Evolutionary conservation across 2,329 filamentous ascomycete genomes (phyloP).

Genomic region (Aspergillus pseudonomiae): DNA sequence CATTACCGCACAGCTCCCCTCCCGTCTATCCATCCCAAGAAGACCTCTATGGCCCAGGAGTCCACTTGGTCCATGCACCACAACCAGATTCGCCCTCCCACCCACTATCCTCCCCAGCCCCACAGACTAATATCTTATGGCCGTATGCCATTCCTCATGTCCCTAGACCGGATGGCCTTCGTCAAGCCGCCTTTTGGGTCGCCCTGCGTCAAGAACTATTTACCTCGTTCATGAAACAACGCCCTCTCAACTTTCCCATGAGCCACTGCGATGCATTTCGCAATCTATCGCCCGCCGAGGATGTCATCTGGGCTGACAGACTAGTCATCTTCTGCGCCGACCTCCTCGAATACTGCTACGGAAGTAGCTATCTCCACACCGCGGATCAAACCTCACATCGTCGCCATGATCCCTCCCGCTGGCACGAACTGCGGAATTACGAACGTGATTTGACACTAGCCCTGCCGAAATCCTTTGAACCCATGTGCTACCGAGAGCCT

Average conservation of each 20-base stretch:
- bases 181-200: conserved; percentile 51
- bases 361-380: conserved; percentile 18
- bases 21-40: neutral
- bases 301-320: conserved; percentile 48
- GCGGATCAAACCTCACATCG: neutral
- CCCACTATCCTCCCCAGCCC: neutral
- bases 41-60: neutral
- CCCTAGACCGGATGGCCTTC: conserved; percentile 31
- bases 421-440: conserved; percentile 1
- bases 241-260: conserved; percentile 41
- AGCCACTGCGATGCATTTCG: conserved; percentile 42
- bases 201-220: conserved; percentile 55
- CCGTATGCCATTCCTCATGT: neutral
- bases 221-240: conserved; percentile 48
- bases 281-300: conserved; percentile 36
- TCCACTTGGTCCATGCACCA: neutral
- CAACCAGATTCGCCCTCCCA: neutral
- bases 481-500: conserved; percentile 53
- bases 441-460: conserved; percentile 1
- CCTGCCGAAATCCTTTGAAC: conserved; percentile 51
- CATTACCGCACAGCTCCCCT: neutral
- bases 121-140: neutral
- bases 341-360: conserved; percentile 65
- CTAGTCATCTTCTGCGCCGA: conserved; percentile 66
- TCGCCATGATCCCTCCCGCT: conserved; percentile 15